Conservation (phyloP, 768 basidiomycete genomes). For the Strobilomyces dryophilus region DNA sequence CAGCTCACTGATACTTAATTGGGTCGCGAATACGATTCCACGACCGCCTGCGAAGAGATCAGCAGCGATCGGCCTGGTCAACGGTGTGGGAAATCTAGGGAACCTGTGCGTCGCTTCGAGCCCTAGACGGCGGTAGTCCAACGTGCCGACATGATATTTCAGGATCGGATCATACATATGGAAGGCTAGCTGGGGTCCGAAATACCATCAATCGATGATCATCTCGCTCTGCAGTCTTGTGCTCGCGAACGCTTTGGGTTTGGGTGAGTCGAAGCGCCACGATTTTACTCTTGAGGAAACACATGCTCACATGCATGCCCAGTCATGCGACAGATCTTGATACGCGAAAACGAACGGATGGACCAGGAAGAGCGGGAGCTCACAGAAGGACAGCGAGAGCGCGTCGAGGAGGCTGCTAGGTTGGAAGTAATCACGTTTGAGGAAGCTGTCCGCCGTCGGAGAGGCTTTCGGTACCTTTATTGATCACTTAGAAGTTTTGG, state of each 20-base stretch:
- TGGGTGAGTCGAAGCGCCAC: constrained; percentile 24
- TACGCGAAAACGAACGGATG: constrained; percentile 47
- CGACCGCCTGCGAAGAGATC: constrained; percentile 51
- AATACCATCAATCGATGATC: background rate
- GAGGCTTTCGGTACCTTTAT: constrained; percentile 54
- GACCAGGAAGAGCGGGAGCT: constrained; percentile 40
- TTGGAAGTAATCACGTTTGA: constrained; percentile 58
- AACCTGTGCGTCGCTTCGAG: background rate
- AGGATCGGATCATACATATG: too few relatives aligned
- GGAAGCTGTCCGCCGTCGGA: constrained; percentile 30
- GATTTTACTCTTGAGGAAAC: background rate
- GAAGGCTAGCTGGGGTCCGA: too few relatives aligned
- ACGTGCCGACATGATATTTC: too few relatives aligned
- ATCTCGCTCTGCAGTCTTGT: constrained; percentile 22
- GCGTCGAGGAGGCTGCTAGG: constrained; percentile 54
- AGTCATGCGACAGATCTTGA: constrained; percentile 44
- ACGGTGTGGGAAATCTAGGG: constrained; percentile 39
- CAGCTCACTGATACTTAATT: constrained; percentile 44
- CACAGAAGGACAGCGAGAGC: constrained; percentile 41
- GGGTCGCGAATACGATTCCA: constrained; percentile 60
- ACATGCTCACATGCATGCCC: background rate
- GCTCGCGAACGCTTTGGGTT: constrained; percentile 29
- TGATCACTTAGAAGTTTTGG: too few relatives aligned
- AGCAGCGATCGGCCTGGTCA: constrained; percentile 30
- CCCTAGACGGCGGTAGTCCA: too few relatives aligned